Evolutionary conservation across 768 basidiomycete genomes (phyloP), one percentile per base, ranked within the genome.

Genomic region (Leccinum uliginosum): DNA sequence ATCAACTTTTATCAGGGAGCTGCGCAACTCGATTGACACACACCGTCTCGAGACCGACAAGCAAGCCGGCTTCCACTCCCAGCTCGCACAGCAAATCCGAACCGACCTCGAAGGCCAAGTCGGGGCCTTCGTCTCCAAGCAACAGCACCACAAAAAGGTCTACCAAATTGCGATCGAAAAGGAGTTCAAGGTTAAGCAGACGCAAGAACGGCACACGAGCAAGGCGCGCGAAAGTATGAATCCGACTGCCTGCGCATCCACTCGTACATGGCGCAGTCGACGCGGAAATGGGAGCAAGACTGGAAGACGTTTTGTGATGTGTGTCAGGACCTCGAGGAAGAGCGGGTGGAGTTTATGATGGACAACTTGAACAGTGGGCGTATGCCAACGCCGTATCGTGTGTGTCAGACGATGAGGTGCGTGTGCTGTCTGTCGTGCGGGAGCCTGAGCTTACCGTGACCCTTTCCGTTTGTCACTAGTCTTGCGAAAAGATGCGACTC

Each of bases 311-410:
- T 97, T 73, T 95, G 93, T 67, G 97, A 99, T 71, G 83, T 83
- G 45, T 92, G 92, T 59, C 97, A 99, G 73, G 97, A 99, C 74
- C 74, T 97, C 50, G 97, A 99, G 66, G 94, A 98, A 64, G 87
- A 94, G 57, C 83, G 97, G n/a, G 74, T 95, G 67, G 92, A 94
- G 58, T 92, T 96, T 69, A 86, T 89, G 77, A 98, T 96, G 74
- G 92, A 95, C 68, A 91, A 91, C 62, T 80, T 97, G n/a, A n/a
- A n/a, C n/a, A n/a, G 73, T 99, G 97, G 96, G 83, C 85, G 7
- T 98, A 92, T 70, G 94, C 97, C 0, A 99, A 99, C 70, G 87
- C 89, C 1, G 87, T 97, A 17, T 97, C 95, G 14, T 98, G 97
- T 64, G 95, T 99, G 17, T 77, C 86, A 11, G 97, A 98, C 67